A percentile compares a stretch with the other conserved stretches of the same genome.
Evolutionary conservation across 2,329 filamentous ascomycete species (phyloP).

Genomic region (Sporothrix sp.): DNA sequence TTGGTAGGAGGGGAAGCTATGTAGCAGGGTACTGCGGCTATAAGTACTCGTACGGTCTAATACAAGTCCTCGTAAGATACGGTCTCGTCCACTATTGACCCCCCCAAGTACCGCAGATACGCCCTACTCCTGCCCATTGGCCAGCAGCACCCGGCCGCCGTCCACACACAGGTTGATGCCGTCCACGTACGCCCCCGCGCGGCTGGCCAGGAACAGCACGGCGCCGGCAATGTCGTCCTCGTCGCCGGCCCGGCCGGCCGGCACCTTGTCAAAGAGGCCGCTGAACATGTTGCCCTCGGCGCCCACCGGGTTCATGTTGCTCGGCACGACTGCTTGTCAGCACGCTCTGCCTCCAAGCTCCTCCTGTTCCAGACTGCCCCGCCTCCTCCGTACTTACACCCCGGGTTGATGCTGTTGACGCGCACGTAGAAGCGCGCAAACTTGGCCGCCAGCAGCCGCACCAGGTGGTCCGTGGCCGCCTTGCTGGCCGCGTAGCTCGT

Average conservation of each 20-base stretch:
- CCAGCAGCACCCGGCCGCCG: slow-evolving; percentile 14
- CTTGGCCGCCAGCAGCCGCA: slow-evolving; percentile 38
- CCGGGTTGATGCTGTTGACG: slow-evolving; percentile 25
- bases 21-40: neutral
- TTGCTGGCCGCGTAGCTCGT: slow-evolving; percentile 43
- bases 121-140: slow-evolving; percentile 14
- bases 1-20: neutral
- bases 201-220: slow-evolving; percentile 39
- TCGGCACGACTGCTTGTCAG: slow-evolving; percentile 37
- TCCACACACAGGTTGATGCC: slow-evolving; percentile 16
- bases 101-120: too few relatives aligned
- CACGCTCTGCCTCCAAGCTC: too few relatives aligned
- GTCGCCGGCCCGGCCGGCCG: slow-evolving; percentile 37
- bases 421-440: slow-evolving; percentile 28
- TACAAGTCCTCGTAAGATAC: too few relatives aligned
- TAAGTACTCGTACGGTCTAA: too few relatives aligned
- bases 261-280: slow-evolving; percentile 45
- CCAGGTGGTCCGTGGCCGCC: slow-evolving; percentile 42
- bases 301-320: slow-evolving; percentile 57
- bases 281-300: slow-evolving; percentile 43
- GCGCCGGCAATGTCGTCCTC: slow-evolving; percentile 50
- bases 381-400: slow-evolving; percentile 5
- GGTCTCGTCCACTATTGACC: too few relatives aligned
- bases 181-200: slow-evolving; percentile 14
- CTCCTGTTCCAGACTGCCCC: too few relatives aligned